phyloP scores from a whole-genome alignment of 2,329 filamentous ascomycete species.

The Clarireedia homoeocarpa region DNA sequence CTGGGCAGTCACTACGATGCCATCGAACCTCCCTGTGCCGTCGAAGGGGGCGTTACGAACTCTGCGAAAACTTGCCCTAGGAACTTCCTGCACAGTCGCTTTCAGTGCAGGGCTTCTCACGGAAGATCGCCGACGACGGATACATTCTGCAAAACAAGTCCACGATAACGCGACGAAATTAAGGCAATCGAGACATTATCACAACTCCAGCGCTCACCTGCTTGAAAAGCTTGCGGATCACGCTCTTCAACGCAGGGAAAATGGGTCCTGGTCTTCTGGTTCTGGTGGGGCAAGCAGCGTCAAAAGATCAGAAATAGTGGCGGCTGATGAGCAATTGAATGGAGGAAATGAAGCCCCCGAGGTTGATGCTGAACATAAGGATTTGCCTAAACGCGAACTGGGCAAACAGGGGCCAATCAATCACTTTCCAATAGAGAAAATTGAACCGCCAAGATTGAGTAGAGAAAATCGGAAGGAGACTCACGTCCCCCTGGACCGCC shows the following conservation, averaged over 20 bases:
- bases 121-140: slow-evolving; percentile 48
- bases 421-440: neutral
- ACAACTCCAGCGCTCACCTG: slow-evolving; percentile 23
- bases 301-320: neutral
- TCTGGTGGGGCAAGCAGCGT: neutral
- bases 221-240: slow-evolving; percentile 5
- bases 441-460: neutral
- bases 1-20: slow-evolving; percentile 20
- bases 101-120: slow-evolving; percentile 36
- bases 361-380: neutral
- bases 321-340: neutral
- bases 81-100: slow-evolving; percentile 49
- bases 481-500: slow-evolving; percentile 7
- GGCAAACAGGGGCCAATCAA: too few species aligned
- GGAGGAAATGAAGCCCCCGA: neutral
- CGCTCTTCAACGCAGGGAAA: neutral
- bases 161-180: slow-evolving; percentile 46
- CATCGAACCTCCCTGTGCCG: slow-evolving; percentile 39
- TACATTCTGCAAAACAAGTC: slow-evolving; percentile 42
- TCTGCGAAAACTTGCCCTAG: slow-evolving; percentile 47
- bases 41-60: slow-evolving; percentile 48
- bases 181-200: slow-evolving; percentile 36
- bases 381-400: too few species aligned
- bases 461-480: neutral
- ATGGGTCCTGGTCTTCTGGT: slow-evolving; percentile 2